A percentile compares a stretch with the other conserved stretches of the same genome.
Evolutionary conservation across 345 rosid genomes (phyloP).

Genomic region (Citrus unshiu): DNA sequence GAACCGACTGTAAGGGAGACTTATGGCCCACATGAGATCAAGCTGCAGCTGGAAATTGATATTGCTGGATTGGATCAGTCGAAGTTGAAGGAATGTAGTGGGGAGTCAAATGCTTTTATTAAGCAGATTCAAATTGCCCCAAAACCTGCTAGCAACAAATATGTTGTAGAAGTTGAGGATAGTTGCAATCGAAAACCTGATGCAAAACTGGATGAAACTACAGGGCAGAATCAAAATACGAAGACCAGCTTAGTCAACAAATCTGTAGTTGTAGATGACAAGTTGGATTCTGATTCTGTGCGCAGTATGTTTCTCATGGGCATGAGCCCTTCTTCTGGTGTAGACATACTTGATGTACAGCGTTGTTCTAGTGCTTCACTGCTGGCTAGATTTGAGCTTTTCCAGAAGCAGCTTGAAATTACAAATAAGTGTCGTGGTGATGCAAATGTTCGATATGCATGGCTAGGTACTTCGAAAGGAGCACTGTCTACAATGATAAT

Average conservation of each 20-base stretch:
- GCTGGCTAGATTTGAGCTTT: slow-evolving; percentile 59
- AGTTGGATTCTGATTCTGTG: slow-evolving; percentile 41
- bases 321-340: slow-evolving; percentile 39
- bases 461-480: slow-evolving; percentile 76
- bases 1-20: slow-evolving; percentile 19
- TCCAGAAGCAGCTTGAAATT: slow-evolving; percentile 73
- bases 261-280: slow-evolving; percentile 12
- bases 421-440: slow-evolving; percentile 64
- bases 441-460: slow-evolving; percentile 75
- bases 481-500: slow-evolving; percentile 35
- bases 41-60: slow-evolving; percentile 81
- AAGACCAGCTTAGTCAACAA: slow-evolving; percentile 6
- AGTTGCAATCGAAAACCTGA: slow-evolving; percentile 36
- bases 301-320: slow-evolving; percentile 51
- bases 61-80: slow-evolving; percentile 48
- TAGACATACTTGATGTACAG: slow-evolving; percentile 40
- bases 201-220: slow-evolving; percentile 37
- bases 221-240: slow-evolving; percentile 27
- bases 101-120: slow-evolving; percentile 60
- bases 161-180: slow-evolving; percentile 43
- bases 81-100: slow-evolving; percentile 59
- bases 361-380: slow-evolving; percentile 40
- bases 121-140: slow-evolving; percentile 36
- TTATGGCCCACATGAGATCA: slow-evolving; percentile 54
- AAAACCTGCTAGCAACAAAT: slow-evolving; percentile 21